Evolutionary conservation across 1,284 basidiomycete genomes (phyloP), one percentile per base, ranked within the genome.

Genomic region (Grifola frondosa): DNA sequence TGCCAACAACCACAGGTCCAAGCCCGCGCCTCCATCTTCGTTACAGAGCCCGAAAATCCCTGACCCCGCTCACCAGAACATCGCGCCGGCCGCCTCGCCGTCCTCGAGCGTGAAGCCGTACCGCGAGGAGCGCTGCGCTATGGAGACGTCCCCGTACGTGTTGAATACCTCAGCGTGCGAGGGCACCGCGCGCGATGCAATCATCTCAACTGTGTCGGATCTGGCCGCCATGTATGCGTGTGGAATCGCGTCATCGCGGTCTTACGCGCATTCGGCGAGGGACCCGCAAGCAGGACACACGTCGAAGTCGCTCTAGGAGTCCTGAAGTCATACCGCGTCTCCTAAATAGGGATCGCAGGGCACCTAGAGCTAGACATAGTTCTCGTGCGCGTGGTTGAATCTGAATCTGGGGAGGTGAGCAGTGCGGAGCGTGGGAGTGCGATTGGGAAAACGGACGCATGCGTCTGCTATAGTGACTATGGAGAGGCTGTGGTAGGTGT

Each of bases 391-490:
- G 56, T 97, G 93, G 64, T 97, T 95, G 69, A 96, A 91, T 30
- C 88, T 90, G 48, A n/a, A 47, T 30, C 12, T 30, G 19, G 28
- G 39, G 25, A 41, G 48, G 30, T 37, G 11, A 13, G 15, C 7
- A 26, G 26, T 10, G 8, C 5, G 12, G 25, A n/a, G 19, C 5
- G 13, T 20, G n/a, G 40, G n/a, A 40, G 13, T 16, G 12, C n/a
- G n/a, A n/a, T n/a, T n/a, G n/a, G n/a, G 6, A 16, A 20, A 19
- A 12, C 3, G 4, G 10, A 76, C 88, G 66, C 61, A 91, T 79
- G 83, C 77, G 65, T 96, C 93, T 21, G 92, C 91, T 48, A 95
- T 78, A 1, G 93, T 92, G 11, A 94, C 90, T 78, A 97, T 88
- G 2, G 88, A 80, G 16, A 94, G 71, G 2, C 84, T 82, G 63